Evolutionary conservation across 2,329 filamentous ascomycete species (phyloP), one percentile per base, ranked within the genome.

Genomic region (Cordyceps cicadae): DNA sequence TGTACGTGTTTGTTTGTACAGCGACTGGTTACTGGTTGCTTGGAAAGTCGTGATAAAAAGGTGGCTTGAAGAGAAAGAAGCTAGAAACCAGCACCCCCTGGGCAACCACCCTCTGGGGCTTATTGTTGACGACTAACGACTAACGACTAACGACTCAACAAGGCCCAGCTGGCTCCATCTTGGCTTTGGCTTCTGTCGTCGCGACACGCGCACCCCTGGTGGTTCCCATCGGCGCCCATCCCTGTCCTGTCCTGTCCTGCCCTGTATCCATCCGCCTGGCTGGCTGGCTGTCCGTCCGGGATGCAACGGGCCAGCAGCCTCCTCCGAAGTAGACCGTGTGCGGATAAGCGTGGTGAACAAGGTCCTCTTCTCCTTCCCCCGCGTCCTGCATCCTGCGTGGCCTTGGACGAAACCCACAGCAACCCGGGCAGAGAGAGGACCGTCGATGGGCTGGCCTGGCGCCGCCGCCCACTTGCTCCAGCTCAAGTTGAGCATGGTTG

Each of bases 141-240:
- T n/a, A n/a, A n/a, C n/a, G 41, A 43, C 56, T 60, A 59, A 59
- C 50, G 50, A 54, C 57, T 60, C 57, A 60, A 54, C 49, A 21
- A 29, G 50, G 11, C 39, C 57, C 43, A 32, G 21, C 49, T 15
- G 14, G 50, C 51, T 45, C 58, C 58, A 60, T 60, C 32, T 11
- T 50, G 26, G 51, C n/a, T 52, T 11, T 50, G 26, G 51, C n/a
- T 52, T 39, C 7, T 29, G 29, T 29, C 3, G 29, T 29, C 6
- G 29, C 6, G 50, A 54, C 41, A 46, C 39, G 29, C 9, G 29
- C 43, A 50, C 45, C 54, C 54, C 34, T 29, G 34, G 54, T 26
- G 54, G 46, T 49, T 50, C 54, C 45, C 41, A 24, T 41, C 34
- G 4, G 24, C 24, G 24, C 4, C 3, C 24, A 34, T 34, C 32